These are phyloP conservation scores for Oryza brachyantha DNA, from an alignment of 176 grass and related monocot genomes.

Conservation along the genomic window DNA sequence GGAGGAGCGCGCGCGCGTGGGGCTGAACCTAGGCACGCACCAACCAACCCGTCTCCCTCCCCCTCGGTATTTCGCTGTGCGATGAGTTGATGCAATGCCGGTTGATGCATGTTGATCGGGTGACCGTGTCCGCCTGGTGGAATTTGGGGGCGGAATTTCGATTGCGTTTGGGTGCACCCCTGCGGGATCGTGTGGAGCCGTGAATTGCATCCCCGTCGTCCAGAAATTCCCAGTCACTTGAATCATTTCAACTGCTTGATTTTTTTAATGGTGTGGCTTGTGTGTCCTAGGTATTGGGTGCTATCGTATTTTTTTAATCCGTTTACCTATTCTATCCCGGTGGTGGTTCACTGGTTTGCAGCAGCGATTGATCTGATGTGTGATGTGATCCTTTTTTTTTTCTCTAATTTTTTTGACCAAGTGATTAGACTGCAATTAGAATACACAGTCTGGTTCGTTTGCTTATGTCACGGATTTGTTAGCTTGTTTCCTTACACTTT, in stretches of 20 bases:
- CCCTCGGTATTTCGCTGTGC: neutral
- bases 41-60: neutral
- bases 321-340: neutral
- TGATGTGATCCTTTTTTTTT: neutral
- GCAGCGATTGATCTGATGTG: neutral
- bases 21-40: slow-evolving; percentile 23
- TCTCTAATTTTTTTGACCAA: neutral
- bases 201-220: neutral
- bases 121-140: neutral
- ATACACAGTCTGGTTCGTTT: neutral
- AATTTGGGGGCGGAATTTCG: neutral
- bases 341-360: neutral
- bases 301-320: neutral
- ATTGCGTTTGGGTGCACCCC: neutral
- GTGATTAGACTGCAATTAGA: neutral
- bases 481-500: neutral
- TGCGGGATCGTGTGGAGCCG: neutral
- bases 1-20: slow-evolving; percentile 14
- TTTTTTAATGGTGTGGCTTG: neutral
- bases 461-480: neutral
- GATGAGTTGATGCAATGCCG: slow-evolving; percentile 10
- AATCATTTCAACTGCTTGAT: neutral
- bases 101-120: neutral
- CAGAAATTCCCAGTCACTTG: neutral
- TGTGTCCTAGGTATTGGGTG: neutral